Conservation (phyloP, 768 basidiomycete genomes). For the Podaxis sp. region DNA sequence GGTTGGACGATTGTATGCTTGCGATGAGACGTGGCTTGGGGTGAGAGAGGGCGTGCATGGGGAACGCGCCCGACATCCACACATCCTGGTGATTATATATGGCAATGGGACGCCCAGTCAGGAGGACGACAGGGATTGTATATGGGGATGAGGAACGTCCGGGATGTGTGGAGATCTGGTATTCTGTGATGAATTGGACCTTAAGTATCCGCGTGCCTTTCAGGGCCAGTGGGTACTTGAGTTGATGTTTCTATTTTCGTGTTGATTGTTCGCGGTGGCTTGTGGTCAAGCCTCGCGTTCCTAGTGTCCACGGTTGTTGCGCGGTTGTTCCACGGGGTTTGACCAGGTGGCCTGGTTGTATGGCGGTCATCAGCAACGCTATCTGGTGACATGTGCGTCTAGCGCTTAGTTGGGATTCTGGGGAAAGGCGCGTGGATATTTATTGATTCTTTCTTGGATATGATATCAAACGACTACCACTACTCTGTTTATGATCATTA, state of each 20-base stretch:
- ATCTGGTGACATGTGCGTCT: no score
- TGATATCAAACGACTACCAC: not conserved
- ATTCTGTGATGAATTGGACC: not conserved
- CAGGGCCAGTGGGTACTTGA: not conserved
- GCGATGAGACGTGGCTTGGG: not conserved
- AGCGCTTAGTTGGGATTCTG: not conserved
- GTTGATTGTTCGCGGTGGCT: not conserved
- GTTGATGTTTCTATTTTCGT: not conserved
- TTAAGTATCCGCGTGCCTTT: not conserved
- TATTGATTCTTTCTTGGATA: not conserved
- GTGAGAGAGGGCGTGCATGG: not conserved
- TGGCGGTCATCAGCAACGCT: not conserved
- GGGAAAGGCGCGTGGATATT: not conserved
- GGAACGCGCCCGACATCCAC: not conserved
- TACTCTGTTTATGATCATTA: not conserved
- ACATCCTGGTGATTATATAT: not conserved
- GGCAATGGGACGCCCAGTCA: not conserved
- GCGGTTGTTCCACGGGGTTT: not conserved
- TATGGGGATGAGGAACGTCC: not conserved
- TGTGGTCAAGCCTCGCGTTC: not conserved
- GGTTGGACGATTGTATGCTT: not conserved
- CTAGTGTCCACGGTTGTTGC: not conserved
- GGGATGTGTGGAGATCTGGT: not conserved
- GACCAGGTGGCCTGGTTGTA: not conserved
- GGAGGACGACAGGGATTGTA: not conserved